A percentile compares a stretch with the other conserved stretches of the same genome.
Conservation (phyloP, 495 filamentous ascomycete species). For the Tuber aestivum region DNA sequence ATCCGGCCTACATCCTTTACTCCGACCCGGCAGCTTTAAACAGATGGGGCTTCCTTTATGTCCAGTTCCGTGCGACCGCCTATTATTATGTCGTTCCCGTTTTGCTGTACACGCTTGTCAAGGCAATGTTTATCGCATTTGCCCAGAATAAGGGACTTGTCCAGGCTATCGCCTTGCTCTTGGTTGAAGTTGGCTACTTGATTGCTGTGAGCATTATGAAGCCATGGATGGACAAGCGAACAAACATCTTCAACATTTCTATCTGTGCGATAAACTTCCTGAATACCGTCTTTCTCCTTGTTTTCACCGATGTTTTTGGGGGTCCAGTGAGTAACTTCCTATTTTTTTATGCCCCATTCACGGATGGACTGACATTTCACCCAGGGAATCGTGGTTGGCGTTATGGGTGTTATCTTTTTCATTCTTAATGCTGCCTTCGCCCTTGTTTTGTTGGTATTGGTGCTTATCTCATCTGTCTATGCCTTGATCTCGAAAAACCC, state of each 20-base stretch:
- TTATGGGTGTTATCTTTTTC: constrained; percentile 93
- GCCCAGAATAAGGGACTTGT: constrained; percentile 65
- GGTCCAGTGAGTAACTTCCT: constrained; percentile 58
- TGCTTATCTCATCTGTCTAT: constrained; percentile 75
- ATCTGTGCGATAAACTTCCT: constrained; percentile 87
- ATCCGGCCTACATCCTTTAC: constrained; percentile 95
- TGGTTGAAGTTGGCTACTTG: constrained; percentile 78
- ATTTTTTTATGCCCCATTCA: constrained; percentile 4
- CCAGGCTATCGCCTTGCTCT: constrained; percentile 76
- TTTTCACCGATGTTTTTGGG: constrained; percentile 78
- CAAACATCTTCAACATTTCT: constrained; percentile 92
- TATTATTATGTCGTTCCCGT: constrained; percentile 94
- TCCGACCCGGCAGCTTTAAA: constrained; percentile 87
- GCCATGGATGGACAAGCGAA: constrained; percentile 99
- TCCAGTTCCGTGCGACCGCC: constrained; percentile 91
- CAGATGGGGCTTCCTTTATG: constrained; percentile 98
- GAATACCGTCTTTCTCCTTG: constrained; percentile 76
- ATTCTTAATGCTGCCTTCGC: constrained; percentile 84
- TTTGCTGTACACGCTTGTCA: constrained; percentile 72
- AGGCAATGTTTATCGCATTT: constrained; percentile 86
- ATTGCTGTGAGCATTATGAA: constrained; percentile 72
- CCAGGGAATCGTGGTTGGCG: constrained; percentile 72
- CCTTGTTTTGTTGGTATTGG: constrained; percentile 76
- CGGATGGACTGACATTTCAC: constrained; percentile 16
- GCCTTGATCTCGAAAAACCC: constrained; percentile 90